These are phyloP conservation scores for Elongisporangium senticosum DNA, from an alignment of 352 stramenopile genomes.

Conservation along the genomic window DNA sequence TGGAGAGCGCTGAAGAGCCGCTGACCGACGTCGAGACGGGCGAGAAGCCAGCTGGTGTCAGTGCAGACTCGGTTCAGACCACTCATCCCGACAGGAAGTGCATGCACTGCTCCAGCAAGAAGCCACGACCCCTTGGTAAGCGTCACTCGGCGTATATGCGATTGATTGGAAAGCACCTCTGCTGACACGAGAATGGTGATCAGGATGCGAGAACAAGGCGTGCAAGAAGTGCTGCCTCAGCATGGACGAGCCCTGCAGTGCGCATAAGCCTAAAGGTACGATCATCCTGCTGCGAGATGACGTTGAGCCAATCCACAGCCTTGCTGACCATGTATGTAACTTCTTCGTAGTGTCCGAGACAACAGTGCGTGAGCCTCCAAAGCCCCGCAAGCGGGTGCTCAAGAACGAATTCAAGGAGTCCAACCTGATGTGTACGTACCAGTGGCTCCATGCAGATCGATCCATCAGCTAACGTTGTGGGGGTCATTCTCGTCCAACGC, in stretches of 20 bases:
- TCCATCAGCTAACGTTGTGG: background rate
- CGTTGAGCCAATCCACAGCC: background rate
- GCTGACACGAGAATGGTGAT: background rate
- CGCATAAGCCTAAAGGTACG: conserved; percentile 25
- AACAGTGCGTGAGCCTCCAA: conserved; percentile 7
- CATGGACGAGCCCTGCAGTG: conserved; percentile 24
- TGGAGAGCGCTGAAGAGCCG: background rate
- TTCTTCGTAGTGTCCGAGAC: conserved; percentile 18
- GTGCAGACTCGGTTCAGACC: background rate
- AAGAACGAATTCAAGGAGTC: conserved; percentile 79
- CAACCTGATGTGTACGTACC: conserved; percentile 60
- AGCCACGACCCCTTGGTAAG: conserved; percentile 12
- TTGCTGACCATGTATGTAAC: background rate
- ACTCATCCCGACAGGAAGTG: conserved; percentile 15
- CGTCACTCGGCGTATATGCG: background rate
- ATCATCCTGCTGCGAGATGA: background rate
- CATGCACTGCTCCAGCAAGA: conserved; percentile 42
- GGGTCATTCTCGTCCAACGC: background rate
- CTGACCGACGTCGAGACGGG: background rate
- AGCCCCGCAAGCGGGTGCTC: conserved; percentile 40
- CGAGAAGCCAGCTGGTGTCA: background rate
- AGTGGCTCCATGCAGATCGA: background rate
- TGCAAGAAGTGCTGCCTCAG: conserved; percentile 72
- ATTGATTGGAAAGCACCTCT: background rate
- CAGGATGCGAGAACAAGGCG: conserved; percentile 38